These are phyloP conservation scores for Tieghemostelium lacteum DNA, from an alignment of 78 protist genomes.

Conservation along the genomic window DNA sequence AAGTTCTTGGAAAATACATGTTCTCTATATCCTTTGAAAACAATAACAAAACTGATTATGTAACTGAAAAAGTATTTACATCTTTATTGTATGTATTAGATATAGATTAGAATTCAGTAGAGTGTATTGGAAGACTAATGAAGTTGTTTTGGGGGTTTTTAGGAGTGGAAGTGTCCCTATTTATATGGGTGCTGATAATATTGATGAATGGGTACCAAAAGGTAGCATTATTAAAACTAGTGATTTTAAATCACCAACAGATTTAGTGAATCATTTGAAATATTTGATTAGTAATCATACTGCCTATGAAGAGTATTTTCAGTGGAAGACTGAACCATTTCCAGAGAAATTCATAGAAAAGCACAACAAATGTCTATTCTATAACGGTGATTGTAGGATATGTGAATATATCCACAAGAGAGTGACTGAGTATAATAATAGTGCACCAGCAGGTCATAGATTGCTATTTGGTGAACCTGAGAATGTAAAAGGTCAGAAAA, in stretches of 20 bases:
- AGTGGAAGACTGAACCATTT: constrained; percentile 53
- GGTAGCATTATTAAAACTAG: constrained; percentile 44
- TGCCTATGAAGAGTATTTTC: constrained; percentile 48
- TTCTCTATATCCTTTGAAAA: constrained; percentile 59
- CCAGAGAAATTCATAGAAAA: constrained; percentile 18
- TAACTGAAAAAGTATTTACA: constrained; percentile 51
- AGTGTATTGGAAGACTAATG: neutral
- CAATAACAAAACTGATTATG: constrained; percentile 63
- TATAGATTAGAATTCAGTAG: neutral
- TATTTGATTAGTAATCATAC: constrained; percentile 36
- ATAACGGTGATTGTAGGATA: constrained; percentile 41
- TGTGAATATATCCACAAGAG: constrained; percentile 25
- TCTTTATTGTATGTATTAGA: constrained; percentile 40
- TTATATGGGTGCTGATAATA: constrained; percentile 68
- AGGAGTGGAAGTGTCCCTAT: constrained; percentile 75
- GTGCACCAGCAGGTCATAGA: constrained; percentile 6
- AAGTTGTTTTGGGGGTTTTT: neutral
- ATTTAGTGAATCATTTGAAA: constrained; percentile 18
- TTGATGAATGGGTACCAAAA: constrained; percentile 69
- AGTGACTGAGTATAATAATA: neutral
- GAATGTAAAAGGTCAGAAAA: neutral
- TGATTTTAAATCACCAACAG: constrained; percentile 67
- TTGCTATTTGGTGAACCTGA: constrained; percentile 29
- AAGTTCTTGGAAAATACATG: constrained; percentile 21
- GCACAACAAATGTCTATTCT: constrained; percentile 48